Evolutionary conservation across 2,329 filamentous ascomycete species (phyloP).

Genomic region (Claviceps spartinae): DNA sequence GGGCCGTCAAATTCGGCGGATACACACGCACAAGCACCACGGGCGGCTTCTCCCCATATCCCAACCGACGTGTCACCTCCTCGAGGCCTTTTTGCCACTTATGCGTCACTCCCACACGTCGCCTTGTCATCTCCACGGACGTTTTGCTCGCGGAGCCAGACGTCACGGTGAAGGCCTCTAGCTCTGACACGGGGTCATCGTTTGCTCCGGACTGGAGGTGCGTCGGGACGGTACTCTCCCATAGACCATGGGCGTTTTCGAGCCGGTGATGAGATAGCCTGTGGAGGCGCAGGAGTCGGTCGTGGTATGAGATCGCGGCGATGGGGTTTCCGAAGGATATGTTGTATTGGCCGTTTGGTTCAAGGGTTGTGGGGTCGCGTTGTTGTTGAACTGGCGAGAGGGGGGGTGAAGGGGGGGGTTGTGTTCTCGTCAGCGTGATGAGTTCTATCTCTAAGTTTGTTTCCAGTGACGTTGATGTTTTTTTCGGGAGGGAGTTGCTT

Average conservation of each 20-base stretch:
- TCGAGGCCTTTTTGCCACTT: slow-evolving; percentile 15
- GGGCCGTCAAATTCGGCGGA: slow-evolving; percentile 17
- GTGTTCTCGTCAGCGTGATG: neutral
- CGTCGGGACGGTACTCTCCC: slow-evolving; percentile 15
- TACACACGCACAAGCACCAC: slow-evolving; percentile 18
- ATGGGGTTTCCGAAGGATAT: slow-evolving; percentile 46
- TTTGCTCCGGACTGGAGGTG: slow-evolving; percentile 12
- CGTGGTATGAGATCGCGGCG: slow-evolving; percentile 46
- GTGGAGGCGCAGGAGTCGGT: slow-evolving; percentile 21
- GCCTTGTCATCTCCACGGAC: slow-evolving; percentile 6
- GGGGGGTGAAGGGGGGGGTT: neutral
- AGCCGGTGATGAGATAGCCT: slow-evolving; percentile 17
- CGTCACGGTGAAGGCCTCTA: slow-evolving; percentile 17
- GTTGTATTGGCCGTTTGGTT: slow-evolving; percentile 51
- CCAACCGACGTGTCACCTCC: slow-evolving; percentile 11
- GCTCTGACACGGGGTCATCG: slow-evolving; percentile 10
- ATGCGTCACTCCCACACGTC: slow-evolving; percentile 11
- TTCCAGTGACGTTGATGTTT: neutral
- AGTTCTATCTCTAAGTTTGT: neutral
- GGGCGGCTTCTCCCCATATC: slow-evolving; percentile 13
- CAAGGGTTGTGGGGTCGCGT: slow-evolving; percentile 49
- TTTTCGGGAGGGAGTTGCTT: neutral
- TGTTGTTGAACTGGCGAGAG: slow-evolving; percentile 42
- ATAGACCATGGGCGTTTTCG: slow-evolving; percentile 17
- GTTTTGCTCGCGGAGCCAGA: slow-evolving; percentile 11